Evolutionary conservation across 2,329 filamentous ascomycete genomes (phyloP).

Genomic region (Zasmidium angulare): DNA sequence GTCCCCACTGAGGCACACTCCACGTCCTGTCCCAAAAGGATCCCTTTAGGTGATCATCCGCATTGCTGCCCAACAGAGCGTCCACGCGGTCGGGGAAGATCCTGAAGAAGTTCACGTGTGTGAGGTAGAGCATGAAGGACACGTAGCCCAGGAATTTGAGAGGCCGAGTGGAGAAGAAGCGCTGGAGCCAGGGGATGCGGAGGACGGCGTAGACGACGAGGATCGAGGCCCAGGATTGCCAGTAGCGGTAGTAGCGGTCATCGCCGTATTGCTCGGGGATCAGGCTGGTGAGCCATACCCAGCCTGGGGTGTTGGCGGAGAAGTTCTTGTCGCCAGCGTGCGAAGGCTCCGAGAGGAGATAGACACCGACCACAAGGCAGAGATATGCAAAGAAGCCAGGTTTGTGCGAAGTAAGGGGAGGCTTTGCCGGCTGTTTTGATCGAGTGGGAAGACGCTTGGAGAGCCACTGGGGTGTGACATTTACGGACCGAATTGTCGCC

Average conservation of each 20-base stretch:
- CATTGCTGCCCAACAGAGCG: conserved; percentile 46
- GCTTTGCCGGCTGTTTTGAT: not conserved
- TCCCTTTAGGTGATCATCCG: conserved; percentile 44
- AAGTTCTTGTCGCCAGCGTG: conserved; percentile 11
- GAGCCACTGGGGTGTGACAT: not conserved
- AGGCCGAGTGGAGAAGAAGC: conserved; percentile 50
- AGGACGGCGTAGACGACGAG: conserved; percentile 54
- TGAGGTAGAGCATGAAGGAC: conserved; percentile 61
- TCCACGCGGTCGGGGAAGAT: conserved; percentile 54
- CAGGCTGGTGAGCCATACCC: conserved; percentile 55
- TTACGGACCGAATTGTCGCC: not conserved
- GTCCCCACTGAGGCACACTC: conserved; percentile 55
- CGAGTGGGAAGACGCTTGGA: not conserved
- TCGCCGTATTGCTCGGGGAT: conserved; percentile 26
- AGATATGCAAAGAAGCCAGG: conserved; percentile 6
- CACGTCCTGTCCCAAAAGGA: conserved; percentile 48
- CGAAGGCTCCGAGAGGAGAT: conserved; percentile 20
- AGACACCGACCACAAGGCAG: conserved; percentile 11
- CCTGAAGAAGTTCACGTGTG: conserved; percentile 59
- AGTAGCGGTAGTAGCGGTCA: conserved; percentile 50
- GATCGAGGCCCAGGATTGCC: conserved; percentile 55
- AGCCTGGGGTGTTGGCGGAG: conserved; percentile 57
- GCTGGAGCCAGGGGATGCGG: conserved; percentile 47
- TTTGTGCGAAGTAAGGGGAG: not conserved
- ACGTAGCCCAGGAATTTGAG: conserved; percentile 62